Conservation (phyloP, 192 early-diverging fungal species). For the Podochytrium sp. region DNA sequence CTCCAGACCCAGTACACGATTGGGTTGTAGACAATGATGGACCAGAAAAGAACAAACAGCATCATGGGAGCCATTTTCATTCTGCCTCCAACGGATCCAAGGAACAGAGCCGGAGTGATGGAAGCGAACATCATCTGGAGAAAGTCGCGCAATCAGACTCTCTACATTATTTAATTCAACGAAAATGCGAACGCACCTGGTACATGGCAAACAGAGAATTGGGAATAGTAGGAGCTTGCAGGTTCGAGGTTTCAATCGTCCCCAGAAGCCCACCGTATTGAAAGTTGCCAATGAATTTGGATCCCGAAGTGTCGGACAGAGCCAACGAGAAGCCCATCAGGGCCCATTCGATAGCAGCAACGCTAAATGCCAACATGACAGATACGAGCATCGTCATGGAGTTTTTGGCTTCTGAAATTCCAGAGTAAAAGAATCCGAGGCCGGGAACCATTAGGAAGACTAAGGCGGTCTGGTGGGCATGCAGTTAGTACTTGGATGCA, state of each 20-base stretch:
- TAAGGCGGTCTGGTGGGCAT: constrained; percentile 57
- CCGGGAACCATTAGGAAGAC: constrained; percentile 88
- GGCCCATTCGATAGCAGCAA: constrained; percentile 78
- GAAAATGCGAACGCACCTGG: constrained; percentile 86
- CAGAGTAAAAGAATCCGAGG: constrained; percentile 88
- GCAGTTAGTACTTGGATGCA: too few species aligned
- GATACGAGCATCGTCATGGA: constrained; percentile 81
- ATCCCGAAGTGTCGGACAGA: constrained; percentile 64
- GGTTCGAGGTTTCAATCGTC: constrained; percentile 39
- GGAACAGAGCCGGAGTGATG: constrained; percentile 83
- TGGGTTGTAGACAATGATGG: constrained; percentile 87
- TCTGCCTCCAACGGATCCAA: constrained; percentile 89
- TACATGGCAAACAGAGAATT: constrained; percentile 67
- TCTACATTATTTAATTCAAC: too few species aligned
- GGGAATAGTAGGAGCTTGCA: constrained; percentile 64
- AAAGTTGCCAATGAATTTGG: constrained; percentile 29
- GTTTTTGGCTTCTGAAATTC: constrained; percentile 84
- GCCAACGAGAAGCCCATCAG: constrained; percentile 82
- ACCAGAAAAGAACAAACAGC: constrained; percentile 80
- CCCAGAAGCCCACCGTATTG: constrained; percentile 10
- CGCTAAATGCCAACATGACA: constrained; percentile 73
- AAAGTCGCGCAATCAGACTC: too few species aligned
- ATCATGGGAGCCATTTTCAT: constrained; percentile 78
- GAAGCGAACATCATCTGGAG: constrained; percentile 91
- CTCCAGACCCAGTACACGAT: constrained; percentile 97